Base-by-base conservation (phyloP, 257 asterid species). In the Osmanthus fragrans region DNA sequence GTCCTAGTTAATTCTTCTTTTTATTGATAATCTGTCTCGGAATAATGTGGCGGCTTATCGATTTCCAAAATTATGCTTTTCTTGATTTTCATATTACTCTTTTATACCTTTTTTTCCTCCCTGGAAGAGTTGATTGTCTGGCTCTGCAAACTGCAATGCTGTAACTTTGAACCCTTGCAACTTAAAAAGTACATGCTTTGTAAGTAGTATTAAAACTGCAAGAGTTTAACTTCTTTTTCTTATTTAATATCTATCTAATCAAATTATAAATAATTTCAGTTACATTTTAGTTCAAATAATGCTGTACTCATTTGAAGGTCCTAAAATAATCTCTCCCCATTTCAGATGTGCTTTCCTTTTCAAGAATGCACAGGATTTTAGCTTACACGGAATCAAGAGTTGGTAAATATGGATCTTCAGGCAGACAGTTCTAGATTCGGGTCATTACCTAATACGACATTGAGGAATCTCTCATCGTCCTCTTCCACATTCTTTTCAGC, bases 401-500 rank as follows among this genome's bases (percentile, higher is more conserved):
- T 74, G 68, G 21, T 49, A 66, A 76, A 80, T 33, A 92, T 92
- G 97, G 99, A 92, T 86, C 87, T 81, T 79, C 80, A 75, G 29
- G 93, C 91, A 65, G 97, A 94, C 47, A 88, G 85, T 66, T 77
- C 89, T 60, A 90, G 90, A 80, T 82, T 88, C 67, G 86, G 81
- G 37, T 75, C 85, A 4, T 83, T 92, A n/a, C 90, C 93, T 13
- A 78, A 78, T 75, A 86, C 89, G 23, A 86, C 98, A 39, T 84
- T 87, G 45, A 87, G 98, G 86, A 96, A 90, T 82, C 83, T 92
- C 32, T 96, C 99, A 16, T 93, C 99, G 5, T 92, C 99, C 5
- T 96, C 99, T 9, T 93, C 98, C 3, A 88, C 94, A 40, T 93
- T 96, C 86, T 93, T 88, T 81, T 96, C 99, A 7, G 99, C 99